Evolutionary conservation across 768 basidiomycete species (phyloP).

Genomic region (Mycena polygramma): DNA sequence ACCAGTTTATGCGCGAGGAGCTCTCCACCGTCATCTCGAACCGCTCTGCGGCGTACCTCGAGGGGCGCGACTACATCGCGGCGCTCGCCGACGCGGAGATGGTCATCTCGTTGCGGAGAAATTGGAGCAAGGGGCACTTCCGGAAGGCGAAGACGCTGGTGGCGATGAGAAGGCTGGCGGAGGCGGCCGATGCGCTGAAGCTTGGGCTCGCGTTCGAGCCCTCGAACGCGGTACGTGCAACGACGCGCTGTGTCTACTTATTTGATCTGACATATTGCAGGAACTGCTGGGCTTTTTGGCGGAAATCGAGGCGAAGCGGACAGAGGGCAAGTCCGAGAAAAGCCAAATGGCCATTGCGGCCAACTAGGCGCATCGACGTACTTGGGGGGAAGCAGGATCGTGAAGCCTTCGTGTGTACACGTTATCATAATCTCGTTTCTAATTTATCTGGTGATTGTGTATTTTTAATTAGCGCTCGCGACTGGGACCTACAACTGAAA

Average conservation of each 20-base stretch:
- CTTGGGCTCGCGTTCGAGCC: slow-evolving; percentile 90
- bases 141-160: slow-evolving; percentile 91
- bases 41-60: slow-evolving; percentile 88
- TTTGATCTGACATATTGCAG: slow-evolving; percentile 5
- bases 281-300: slow-evolving; percentile 32
- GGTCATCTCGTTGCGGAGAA: slow-evolving; percentile 85
- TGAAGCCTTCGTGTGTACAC: not conserved
- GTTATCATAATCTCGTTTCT: slow-evolving; percentile 2
- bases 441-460: slow-evolving; percentile 7
- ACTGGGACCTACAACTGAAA: not conserved
- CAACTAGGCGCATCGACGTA: slow-evolving; percentile 12
- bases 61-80: slow-evolving; percentile 78
- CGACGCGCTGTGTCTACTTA: not conserved
- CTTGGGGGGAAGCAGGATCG: not conserved
- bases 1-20: slow-evolving; percentile 88
- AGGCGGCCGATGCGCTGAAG: slow-evolving; percentile 85
- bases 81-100: slow-evolving; percentile 93
- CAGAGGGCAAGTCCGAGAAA: slow-evolving; percentile 17
- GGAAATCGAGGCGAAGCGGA: slow-evolving; percentile 31
- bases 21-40: slow-evolving; percentile 92
- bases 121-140: slow-evolving; percentile 98
- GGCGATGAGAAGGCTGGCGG: slow-evolving; percentile 74
- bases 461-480: not conserved
- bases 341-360: slow-evolving; percentile 14
- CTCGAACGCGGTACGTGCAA: slow-evolving; percentile 54